These are phyloP conservation scores for Eucalyptus marginata DNA, from an alignment of 345 rosid genomes.

Conservation along the genomic window DNA sequence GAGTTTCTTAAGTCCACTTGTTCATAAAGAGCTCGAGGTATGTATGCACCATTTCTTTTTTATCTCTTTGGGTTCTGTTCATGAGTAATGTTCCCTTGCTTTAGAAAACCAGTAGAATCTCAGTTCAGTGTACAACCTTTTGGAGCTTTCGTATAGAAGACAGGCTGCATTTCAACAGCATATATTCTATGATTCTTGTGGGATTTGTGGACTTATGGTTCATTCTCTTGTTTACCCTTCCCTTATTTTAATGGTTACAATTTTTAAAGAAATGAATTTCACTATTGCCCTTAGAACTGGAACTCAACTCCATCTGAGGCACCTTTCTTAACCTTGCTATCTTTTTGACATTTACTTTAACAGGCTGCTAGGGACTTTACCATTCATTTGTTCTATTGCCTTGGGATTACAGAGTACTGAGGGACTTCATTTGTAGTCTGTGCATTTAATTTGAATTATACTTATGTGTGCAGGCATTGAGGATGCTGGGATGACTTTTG, in stretches of 20 bases:
- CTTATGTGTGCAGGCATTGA: constrained; percentile 68
- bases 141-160: neutral
- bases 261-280: neutral
- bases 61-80: neutral
- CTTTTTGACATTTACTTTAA: neutral
- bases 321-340: neutral
- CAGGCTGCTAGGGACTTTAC: neutral
- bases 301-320: neutral
- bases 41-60: neutral
- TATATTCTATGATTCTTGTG: neutral
- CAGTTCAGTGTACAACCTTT: neutral
- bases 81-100: neutral
- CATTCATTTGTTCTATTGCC: neutral
- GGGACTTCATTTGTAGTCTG: neutral
- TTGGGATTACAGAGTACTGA: neutral
- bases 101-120: neutral
- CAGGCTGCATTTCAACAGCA: neutral
- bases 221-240: neutral
- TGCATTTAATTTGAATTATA: neutral
- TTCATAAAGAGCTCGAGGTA: neutral
- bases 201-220: neutral
- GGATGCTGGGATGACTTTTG: constrained; percentile 73
- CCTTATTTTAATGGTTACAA: neutral
- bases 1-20: neutral
- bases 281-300: neutral